A percentile compares a stretch with the other conserved stretches of the same genome.
These are phyloP conservation scores for Lentinula sp. DNA, from an alignment of 768 basidiomycete genomes.

Conservation along the genomic window DNA sequence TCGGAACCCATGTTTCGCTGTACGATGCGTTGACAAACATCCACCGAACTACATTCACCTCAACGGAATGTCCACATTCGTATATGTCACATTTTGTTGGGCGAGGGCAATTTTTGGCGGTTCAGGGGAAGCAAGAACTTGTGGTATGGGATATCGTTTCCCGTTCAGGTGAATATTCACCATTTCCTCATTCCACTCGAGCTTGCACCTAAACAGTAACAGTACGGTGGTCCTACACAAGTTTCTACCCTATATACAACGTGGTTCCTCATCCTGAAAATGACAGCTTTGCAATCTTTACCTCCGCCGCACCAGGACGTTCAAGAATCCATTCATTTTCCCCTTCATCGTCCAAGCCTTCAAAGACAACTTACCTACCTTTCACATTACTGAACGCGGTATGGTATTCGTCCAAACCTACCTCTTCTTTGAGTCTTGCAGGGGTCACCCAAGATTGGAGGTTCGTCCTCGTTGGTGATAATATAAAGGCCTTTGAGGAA, in stretches of 20 bases:
- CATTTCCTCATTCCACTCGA: not conserved
- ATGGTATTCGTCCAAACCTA: conserved; percentile 23
- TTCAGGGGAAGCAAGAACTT: conserved; percentile 41
- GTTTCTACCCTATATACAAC: conserved; percentile 28
- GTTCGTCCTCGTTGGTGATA: conserved; percentile 65
- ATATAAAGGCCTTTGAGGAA: conserved; percentile 31
- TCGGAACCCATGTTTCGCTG: conserved; percentile 61
- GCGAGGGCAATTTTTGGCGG: conserved; percentile 55
- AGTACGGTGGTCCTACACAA: conserved; percentile 59
- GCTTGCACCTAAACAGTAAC: not conserved
- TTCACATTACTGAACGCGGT: conserved; percentile 53
- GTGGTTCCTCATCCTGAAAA: conserved; percentile 52
- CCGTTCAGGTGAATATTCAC: conserved; percentile 44
- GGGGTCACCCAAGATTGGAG: conserved; percentile 66
- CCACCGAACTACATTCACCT: conserved; percentile 53
- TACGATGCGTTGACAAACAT: conserved; percentile 66
- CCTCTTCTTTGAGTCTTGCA: conserved; percentile 46
- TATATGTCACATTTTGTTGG: conserved; percentile 63
- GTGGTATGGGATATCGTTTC: conserved; percentile 70
- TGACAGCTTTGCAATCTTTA: conserved; percentile 56
- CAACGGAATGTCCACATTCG: conserved; percentile 43
- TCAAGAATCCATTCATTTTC: conserved; percentile 42
- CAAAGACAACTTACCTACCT: conserved; percentile 43
- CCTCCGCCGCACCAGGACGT: conserved; percentile 19
- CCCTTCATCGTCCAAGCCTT: conserved; percentile 37